These are phyloP conservation scores for Fragaria nilgerrensis DNA, from an alignment of 306 rosid genomes.

Conservation along the genomic window DNA sequence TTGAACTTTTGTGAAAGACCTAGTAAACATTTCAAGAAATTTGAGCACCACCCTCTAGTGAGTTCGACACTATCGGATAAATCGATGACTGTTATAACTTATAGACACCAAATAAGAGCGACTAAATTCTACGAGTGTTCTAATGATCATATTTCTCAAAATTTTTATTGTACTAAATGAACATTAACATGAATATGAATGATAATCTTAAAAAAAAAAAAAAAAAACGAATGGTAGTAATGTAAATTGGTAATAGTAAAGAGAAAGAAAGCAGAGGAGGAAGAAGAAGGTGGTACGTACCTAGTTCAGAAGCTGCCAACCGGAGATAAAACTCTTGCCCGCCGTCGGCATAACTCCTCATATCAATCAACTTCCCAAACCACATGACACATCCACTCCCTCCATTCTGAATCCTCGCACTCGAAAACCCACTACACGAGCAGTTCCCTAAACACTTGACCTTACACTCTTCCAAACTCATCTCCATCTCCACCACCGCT, in stretches of 20 bases:
- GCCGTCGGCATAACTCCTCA: conserved; percentile 39
- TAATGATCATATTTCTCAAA: not conserved
- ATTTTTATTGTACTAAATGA: not conserved
- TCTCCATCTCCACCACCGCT: conserved; percentile 40
- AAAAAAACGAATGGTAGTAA: not conserved
- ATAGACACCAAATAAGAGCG: no score
- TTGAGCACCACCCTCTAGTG: not conserved
- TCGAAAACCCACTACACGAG: conserved; percentile 59
- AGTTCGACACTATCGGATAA: no score
- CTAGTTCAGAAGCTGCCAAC: conserved; percentile 68
- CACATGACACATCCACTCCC: conserved; percentile 67
- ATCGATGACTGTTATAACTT: not conserved
- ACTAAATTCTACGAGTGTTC: not conserved
- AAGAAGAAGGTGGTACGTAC: conserved; percentile 28
- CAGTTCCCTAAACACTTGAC: conserved; percentile 47
- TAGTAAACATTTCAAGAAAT: not conserved
- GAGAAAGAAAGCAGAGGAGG: not conserved
- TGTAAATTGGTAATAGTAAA: not conserved
- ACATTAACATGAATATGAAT: not conserved
- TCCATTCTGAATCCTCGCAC: conserved; percentile 32
- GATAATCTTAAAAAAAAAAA: not conserved
- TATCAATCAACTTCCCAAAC: conserved; percentile 45
- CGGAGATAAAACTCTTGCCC: conserved; percentile 61
- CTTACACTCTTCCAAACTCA: conserved; percentile 44
- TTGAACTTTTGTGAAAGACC: not conserved